Evolutionary conservation across 306 rosid genomes (phyloP).

Genomic region (Acmispon strigosus): DNA sequence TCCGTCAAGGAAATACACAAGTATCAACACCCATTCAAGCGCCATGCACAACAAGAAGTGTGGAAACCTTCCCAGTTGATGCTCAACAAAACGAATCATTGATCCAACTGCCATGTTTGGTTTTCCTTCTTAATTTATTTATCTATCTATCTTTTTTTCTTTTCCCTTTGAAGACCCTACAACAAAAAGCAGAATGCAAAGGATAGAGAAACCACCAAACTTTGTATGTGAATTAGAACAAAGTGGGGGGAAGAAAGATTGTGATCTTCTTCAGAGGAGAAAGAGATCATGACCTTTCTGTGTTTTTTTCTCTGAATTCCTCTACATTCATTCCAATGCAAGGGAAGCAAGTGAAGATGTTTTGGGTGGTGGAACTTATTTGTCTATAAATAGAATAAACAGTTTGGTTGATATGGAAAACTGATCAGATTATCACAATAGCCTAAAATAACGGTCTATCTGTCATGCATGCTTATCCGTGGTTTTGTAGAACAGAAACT

Average conservation of each 20-base stretch:
- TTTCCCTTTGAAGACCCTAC: not conserved
- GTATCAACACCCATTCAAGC: conserved; percentile 69
- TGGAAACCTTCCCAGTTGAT: conserved; percentile 46
- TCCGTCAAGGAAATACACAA: conserved; percentile 59
- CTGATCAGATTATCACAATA: not conserved
- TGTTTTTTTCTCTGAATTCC: conserved; percentile 2
- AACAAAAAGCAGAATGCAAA: not conserved
- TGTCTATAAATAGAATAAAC: conserved; percentile 44
- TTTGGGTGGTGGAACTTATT: conserved; percentile 43
- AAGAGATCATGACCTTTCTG: conserved; percentile 50
- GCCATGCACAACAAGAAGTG: conserved; percentile 53
- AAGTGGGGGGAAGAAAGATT: conserved; percentile 38
- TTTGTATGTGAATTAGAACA: not conserved
- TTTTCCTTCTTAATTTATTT: not conserved
- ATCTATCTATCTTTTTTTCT: not conserved
- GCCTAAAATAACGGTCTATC: conserved; percentile 71
- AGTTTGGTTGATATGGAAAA: conserved; percentile 1
- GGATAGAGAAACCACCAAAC: not conserved
- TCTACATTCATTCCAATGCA: not conserved
- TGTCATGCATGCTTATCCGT: not conserved
- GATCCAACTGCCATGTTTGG: conserved; percentile 35
- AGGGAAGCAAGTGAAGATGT: not conserved
- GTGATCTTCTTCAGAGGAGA: conserved; percentile 38
- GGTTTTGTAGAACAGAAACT: too few species aligned
- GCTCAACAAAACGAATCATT: conserved; percentile 39